phyloP scores from a whole-genome alignment of 495 filamentous ascomycete genomes.

The Talaromyces borbonicus region DNA sequence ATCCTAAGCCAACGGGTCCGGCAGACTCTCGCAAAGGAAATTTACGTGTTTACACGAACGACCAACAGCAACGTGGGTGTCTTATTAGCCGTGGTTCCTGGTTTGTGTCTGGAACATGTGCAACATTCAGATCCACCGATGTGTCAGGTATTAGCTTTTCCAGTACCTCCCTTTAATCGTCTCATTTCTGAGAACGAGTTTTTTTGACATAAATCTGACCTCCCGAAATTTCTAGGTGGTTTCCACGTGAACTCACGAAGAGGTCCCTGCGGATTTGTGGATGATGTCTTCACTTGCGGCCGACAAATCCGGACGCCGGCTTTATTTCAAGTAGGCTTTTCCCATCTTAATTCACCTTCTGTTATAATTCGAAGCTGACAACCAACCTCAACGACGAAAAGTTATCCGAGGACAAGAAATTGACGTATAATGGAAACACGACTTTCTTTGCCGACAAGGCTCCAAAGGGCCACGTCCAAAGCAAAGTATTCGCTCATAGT shows the following conservation, averaged over 20 bases:
- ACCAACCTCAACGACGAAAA: slow-evolving; percentile 6
- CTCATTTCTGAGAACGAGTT: no score
- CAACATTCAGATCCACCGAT: slow-evolving; percentile 49
- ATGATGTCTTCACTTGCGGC: slow-evolving; percentile 41
- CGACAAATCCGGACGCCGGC: slow-evolving; percentile 29
- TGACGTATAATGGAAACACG: slow-evolving; percentile 38
- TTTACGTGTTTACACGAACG: slow-evolving; percentile 42
- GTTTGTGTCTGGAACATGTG: slow-evolving; percentile 61
- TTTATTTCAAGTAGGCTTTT: slow-evolving; percentile 35
- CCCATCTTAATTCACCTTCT: background rate
- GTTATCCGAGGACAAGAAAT: slow-evolving; percentile 27
- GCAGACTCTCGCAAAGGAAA: slow-evolving; percentile 49
- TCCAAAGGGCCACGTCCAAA: slow-evolving; percentile 39
- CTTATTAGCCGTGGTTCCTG: slow-evolving; percentile 61
- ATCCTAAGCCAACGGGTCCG: slow-evolving; percentile 29
- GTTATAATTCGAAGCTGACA: no score
- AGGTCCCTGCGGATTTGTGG: slow-evolving; percentile 43
- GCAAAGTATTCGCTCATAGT: slow-evolving; percentile 22
- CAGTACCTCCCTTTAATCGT: no score
- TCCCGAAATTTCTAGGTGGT: background rate
- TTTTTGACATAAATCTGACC: no score
- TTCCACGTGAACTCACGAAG: slow-evolving; percentile 42
- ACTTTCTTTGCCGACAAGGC: slow-evolving; percentile 50
- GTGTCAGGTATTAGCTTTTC: slow-evolving; percentile 25
- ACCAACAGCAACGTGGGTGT: slow-evolving; percentile 45